Evolutionary conservation across 2,329 filamentous ascomycete genomes (phyloP), one percentile per base, ranked within the genome.

Genomic region (Cladosporium sp.): DNA sequence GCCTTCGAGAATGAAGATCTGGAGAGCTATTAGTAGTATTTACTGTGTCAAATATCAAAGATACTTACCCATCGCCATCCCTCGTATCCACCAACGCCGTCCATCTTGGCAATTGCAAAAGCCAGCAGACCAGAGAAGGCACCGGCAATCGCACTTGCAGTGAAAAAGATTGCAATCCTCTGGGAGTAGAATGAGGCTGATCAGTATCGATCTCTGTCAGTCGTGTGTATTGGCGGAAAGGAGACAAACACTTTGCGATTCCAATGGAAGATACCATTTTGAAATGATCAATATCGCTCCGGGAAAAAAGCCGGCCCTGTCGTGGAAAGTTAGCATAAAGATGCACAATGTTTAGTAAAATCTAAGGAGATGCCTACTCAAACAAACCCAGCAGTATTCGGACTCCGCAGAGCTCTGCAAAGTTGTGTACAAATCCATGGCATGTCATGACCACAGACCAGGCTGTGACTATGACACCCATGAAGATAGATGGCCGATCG

Each of bases 221-320:
- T 4, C 22, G 9, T 27, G 5, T 27, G n/a, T 9, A 27, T 27
- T 27, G 22, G 15, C n/a, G n/a, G n/a, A n/a, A n/a, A n/a, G 13
- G 13, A 25, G 16, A 9, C 3, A 27, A 27, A 27, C 55, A 38
- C 53, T 64, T 29, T 63, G 62, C 22, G 62, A 47, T 49, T 68
- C 65, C 12, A 59, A 53, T 29, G 65, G 50, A 43, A 63, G 63
- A 43, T 68, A 68, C 62, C 62, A 68, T 53, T 61, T 60, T 12
- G 49, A 32, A 25, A 51, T 40, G 32, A 58, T 57, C 42, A 56
- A 59, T 9, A 59, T 57, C 6, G 60, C 59, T 30, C 61, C 61
- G 11, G 82, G 82, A 55, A 84, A 84, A 5, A 83, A 68, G 35
- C 80, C 82, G 35, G 78, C 79, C 62, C 77, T 75, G 32, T 6